phyloP scores from a whole-genome alignment of 2,329 filamentous ascomycete genomes.

The Pseudopyrenochaeta lycopersici region DNA sequence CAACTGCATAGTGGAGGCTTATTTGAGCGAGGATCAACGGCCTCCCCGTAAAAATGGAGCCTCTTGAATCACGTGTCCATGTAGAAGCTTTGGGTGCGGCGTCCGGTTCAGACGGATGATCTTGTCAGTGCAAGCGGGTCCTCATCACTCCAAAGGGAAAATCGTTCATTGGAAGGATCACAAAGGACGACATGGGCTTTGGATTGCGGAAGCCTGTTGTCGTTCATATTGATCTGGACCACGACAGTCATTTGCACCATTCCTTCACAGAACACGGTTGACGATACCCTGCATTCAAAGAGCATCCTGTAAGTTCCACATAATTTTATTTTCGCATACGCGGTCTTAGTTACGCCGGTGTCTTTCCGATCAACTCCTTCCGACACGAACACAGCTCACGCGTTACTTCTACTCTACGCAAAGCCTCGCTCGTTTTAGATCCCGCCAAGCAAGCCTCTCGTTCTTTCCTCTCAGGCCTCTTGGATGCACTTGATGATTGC shows the following conservation, averaged over 20 bases:
- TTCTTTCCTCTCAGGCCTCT: neutral
- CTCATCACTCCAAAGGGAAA: no score
- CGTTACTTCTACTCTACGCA: neutral
- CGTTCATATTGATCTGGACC: no score
- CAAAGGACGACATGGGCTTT: no score
- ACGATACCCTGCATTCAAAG: no score
- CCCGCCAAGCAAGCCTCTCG: neutral
- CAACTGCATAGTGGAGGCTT: neutral
- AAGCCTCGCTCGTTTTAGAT: neutral
- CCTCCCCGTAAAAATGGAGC: neutral
- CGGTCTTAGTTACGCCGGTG: neutral
- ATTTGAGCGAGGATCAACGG: neutral
- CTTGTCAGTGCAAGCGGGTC: no score
- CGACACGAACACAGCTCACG: neutral
- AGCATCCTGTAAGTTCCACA: neutral
- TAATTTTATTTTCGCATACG: neutral
- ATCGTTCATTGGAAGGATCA: no score
- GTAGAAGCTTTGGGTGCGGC: neutral
- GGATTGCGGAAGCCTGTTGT: no score
- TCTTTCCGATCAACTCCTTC: neutral
- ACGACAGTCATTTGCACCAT: no score
- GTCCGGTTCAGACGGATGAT: no score
- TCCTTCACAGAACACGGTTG: no score
- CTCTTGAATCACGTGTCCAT: neutral
- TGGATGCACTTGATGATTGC: neutral